Evolutionary conservation across 2,329 filamentous ascomycete species (phyloP), one percentile per base, ranked within the genome.

Genomic region (Penicillium aurantiogriseum): DNA sequence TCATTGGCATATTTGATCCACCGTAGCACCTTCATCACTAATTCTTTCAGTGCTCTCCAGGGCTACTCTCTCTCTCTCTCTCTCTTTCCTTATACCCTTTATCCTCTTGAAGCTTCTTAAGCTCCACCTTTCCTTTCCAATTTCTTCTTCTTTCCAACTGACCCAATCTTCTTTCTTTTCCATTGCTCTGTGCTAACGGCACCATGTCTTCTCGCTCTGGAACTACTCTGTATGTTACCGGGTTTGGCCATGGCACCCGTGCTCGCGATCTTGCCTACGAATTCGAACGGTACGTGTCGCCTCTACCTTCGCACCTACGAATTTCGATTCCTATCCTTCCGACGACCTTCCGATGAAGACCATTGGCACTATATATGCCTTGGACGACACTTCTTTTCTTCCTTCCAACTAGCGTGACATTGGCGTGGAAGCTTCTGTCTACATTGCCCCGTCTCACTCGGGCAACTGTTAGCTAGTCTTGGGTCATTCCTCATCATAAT

Each of bases 181-280:
- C 33, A 27, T 52, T 31, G n/a, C 40, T 19, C 38, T 48, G 53
- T 55, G 46, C 46, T 49, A 40, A 54, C 54, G 47, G 40, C 52
- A 76, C 53, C 74, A 96, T 96, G 92, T 96, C 92, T 86, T 96
- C 92, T 86, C 91, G 92, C 76, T 87, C 90, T 77, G 89, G 91
- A 70, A 95, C 90, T 61, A 97, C 93, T 57, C 90, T 97, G 69
- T 97, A 97, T 83, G 93, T 97, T 79, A 96, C 92, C 74, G 94
- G 94, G 85, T 99, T 99, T 80, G 95, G 93, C 85, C 92, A 96
- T 80, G 92, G 93, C 79, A 97, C 93, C 78, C 91, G 94, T 83
- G 92, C 94, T 78, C 91, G 94, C 87, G 92, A 99, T 84, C 90
- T 97, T 78, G 92, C 93, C 83, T 97, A 96, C 90, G 93, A 97